Conservation (phyloP, 1,139 yeast species). For the Sugiyamaella sp. region DNA sequence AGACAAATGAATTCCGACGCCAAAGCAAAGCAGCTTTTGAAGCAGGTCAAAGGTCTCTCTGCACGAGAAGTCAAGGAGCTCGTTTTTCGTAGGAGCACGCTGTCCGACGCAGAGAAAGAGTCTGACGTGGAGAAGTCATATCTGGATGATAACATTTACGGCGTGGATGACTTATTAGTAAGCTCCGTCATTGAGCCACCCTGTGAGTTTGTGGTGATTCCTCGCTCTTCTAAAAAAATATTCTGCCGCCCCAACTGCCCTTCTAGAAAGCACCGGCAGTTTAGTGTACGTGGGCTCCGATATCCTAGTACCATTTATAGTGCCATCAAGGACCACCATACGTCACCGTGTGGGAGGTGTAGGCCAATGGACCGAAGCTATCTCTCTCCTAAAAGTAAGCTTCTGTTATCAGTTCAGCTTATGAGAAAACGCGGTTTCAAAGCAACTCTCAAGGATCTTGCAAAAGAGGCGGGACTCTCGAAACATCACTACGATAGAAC, state of each 20-base stretch:
- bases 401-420: neutral
- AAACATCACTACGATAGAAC: slow-evolving; percentile 30
- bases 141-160: neutral
- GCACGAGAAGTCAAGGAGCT: neutral
- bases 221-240: slow-evolving; percentile 3
- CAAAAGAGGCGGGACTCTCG: slow-evolving; percentile 16
- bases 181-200: neutral
- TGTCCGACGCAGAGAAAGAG: neutral
- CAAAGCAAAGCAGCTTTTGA: neutral
- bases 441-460: slow-evolving; percentile 12
- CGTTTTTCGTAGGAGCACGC: neutral
- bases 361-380: slow-evolving; percentile 21
- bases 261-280: slow-evolving; percentile 19
- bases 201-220: slow-evolving; percentile 1
- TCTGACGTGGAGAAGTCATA: neutral
- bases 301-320: slow-evolving; percentile 4
- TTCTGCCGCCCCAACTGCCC: slow-evolving; percentile 30
- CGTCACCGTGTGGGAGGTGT: slow-evolving; percentile 28
- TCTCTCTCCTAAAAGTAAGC: neutral
- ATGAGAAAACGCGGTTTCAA: neutral
- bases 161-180: neutral
- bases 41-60: neutral
- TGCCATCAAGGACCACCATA: slow-evolving; percentile 17
- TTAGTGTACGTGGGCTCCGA: neutral
- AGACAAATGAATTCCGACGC: neutral